A percentile compares a stretch with the other conserved stretches of the same genome.
Conservation (phyloP, 805 yeast genomes). For the Scheffersomyces amazonensis region DNA sequence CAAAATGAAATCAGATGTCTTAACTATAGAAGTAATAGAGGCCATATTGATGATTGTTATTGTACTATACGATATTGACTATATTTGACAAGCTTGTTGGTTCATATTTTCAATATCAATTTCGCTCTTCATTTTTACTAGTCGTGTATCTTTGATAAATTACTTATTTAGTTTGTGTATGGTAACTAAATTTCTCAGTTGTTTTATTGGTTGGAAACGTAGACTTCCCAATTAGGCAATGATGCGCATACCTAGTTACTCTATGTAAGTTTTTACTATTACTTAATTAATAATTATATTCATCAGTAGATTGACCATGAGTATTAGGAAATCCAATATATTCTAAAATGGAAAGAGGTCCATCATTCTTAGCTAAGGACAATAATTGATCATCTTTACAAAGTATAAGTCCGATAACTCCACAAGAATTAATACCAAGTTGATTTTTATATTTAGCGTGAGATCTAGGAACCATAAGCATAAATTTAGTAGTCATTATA, state of each 20-base stretch:
- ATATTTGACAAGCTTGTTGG: too few species aligned
- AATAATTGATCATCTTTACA: constrained; percentile 65
- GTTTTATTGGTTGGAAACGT: constrained; percentile 23
- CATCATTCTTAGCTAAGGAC: constrained; percentile 44
- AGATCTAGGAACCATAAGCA: constrained; percentile 83
- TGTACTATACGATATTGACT: too few species aligned
- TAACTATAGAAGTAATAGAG: constrained; percentile 66
- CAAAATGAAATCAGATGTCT: constrained; percentile 73
- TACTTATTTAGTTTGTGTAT: too few species aligned
- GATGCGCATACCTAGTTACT: neutral
- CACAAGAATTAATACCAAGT: constrained; percentile 76
- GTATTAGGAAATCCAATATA: constrained; percentile 67
- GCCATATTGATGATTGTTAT: too few species aligned
- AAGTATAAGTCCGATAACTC: constrained; percentile 72
- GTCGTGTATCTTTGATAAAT: too few species aligned
- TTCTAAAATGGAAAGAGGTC: constrained; percentile 53
- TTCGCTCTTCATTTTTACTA: too few species aligned
- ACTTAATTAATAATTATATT: constrained; percentile 55
- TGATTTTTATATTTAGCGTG: constrained; percentile 46
- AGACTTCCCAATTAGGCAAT: constrained; percentile 23
- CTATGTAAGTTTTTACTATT: neutral
- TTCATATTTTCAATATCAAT: too few species aligned
- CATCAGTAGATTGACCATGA: constrained; percentile 54
- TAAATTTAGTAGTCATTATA: constrained; percentile 76
- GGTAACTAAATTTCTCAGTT: neutral